Base-by-base conservation (phyloP, 495 filamentous ascomycete species). In the Annulohypoxylon maeteangense region DNA sequence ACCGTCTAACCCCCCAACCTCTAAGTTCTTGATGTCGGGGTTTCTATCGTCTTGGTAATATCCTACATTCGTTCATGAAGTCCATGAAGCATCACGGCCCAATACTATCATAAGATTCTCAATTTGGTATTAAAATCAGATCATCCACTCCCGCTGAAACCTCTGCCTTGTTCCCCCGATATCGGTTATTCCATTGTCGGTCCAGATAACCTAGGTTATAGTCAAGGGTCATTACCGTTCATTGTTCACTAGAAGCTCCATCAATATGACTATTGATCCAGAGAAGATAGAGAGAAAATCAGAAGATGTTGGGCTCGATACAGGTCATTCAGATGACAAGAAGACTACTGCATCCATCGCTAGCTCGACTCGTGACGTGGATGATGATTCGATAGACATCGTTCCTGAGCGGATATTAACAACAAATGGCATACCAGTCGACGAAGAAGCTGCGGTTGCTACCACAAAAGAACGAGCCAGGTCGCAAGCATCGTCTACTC, bases 401-500 rank as follows among this genome's bases (percentile, higher is more conserved):
- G 38, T 65, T 18, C 70, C 70, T 38, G 70, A 68, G 4, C 70
- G 53, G 16, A 18, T 65, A 5, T 12, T 62, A 6, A 58, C 70
- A 25, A 32, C 65, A 12, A 65, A 68, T 51, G 65, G 65, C 42
- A 57, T 73, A 18, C 62, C 50, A 38, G 70, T 65, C n/a, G 63
- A 64, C 12, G 75, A 72, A 44, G 65, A 72, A 36, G 76, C 61
- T 4, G 69, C 32, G 0, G 53, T 60, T 38, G 32, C 51, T n/a
- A 66, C 51, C 12, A 57, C 68, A 18, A 51, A 27, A 27, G 47
- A 23, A 11, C 67, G 74, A 16, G 56, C 72, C 14, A 53, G 62
- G 55, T 82, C 77, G 8, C 76, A 70, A 55, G 65, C 77, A 14
- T 80, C 82, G 2, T 84, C 85, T 7, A 72, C 67, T 27, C 81